Conservation (phyloP, 208 protist genomes). For the Strigomonas galati region DNA sequence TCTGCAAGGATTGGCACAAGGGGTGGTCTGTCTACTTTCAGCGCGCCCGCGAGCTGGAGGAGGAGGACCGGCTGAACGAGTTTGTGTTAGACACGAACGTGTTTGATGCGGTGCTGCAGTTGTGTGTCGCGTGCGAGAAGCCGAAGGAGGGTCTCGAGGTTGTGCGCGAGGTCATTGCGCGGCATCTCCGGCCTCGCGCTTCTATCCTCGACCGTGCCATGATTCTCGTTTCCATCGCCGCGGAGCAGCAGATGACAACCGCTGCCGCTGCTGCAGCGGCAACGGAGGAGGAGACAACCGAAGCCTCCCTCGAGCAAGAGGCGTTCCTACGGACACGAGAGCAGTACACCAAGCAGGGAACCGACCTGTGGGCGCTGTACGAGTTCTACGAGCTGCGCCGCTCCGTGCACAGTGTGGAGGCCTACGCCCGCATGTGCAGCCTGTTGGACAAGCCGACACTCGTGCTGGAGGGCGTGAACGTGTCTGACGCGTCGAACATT, state of each 20-base stretch:
- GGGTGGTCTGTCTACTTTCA: constrained; percentile 73
- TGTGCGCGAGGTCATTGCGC: constrained; percentile 68
- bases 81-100: constrained; percentile 75
- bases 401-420: constrained; percentile 46
- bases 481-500: constrained; percentile 57
- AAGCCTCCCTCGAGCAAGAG: not conserved
- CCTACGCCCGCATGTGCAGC: constrained; percentile 73
- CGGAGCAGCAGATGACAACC: constrained; percentile 26
- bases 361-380: constrained; percentile 83
- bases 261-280: not conserved
- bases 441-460: constrained; percentile 46
- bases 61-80: constrained; percentile 24
- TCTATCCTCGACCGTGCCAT: constrained; percentile 78
- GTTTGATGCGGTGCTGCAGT: constrained; percentile 76
- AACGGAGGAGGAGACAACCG: not conserved
- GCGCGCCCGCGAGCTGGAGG: constrained; percentile 77
- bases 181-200: constrained; percentile 54
- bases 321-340: constrained; percentile 4
- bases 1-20: constrained; percentile 72
- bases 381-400: constrained; percentile 83
- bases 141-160: constrained; percentile 54
- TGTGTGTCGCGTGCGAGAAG: constrained; percentile 65
- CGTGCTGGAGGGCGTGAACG: constrained; percentile 64
- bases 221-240: constrained; percentile 56
- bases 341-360: constrained; percentile 35